Base-by-base conservation (phyloP, 1,284 basidiomycete species). In the Puccinia brachypodii region DNA sequence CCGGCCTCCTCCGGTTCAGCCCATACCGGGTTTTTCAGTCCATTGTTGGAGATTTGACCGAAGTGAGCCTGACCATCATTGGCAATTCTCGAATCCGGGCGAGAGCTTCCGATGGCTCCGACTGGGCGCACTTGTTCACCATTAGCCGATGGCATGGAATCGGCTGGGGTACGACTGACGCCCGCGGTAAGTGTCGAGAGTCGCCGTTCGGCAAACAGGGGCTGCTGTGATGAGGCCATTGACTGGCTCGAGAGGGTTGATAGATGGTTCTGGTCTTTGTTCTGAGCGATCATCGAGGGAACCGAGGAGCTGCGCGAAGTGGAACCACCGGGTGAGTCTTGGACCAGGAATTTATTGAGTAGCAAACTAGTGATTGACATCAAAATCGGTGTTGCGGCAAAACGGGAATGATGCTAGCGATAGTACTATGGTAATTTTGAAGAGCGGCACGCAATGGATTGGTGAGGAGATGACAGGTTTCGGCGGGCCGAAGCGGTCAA, bases 91-190 rank as follows among this genome's bases (percentile, higher is more conserved):
- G 79, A 75, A 3, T 71, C 79, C 25, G 79, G 79, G 28, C 79
- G 79, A 25, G 71, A 81, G 56, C 79, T 81, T 13, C 79, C 79
- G 40, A 81, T 81, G 72, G 47, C 71, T 14, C 79, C 79, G 22
- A 68, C 60, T 19, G 71, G 25, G n/a, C 62, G 79, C 50, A 31
- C 73, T 31, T 4, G 36, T 33, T 40, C 44, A 33, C 25, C 36
- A 44, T 62, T 58, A 7, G 36, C 69, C 58, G 38, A 36, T 33
- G 58, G n/a, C 44, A 64, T 9, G 3, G 40, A 11, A n/a, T 14
- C 62, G 13, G 64, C 75, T 16, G 40, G 60, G 25, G 60, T 13
- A 36, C 40, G 62, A 25, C 14, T 47, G 19, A 8, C 28, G 22
- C 38, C 56, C 6, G 58, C 36, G 7, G 60, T 76, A 11, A 76